These are phyloP conservation scores for Yarrowia sp. DNA, from an alignment of 805 yeast species.

Conservation along the genomic window DNA sequence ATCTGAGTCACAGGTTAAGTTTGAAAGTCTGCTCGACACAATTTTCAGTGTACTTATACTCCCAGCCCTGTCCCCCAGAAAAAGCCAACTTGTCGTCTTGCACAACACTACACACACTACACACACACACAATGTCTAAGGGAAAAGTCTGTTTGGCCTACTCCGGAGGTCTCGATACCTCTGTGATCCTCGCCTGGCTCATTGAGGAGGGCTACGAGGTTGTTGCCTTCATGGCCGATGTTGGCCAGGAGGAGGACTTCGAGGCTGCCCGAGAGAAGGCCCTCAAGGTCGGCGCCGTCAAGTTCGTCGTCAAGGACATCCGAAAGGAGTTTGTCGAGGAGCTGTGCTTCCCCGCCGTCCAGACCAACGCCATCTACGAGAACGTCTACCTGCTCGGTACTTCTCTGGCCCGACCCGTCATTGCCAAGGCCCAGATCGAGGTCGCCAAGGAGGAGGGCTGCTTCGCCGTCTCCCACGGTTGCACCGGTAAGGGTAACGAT, in stretches of 20 bases:
- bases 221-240: constrained; percentile 95
- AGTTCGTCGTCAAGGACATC: constrained; percentile 90
- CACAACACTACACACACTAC: neutral
- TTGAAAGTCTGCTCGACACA: constrained; percentile 7
- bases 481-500: constrained; percentile 99
- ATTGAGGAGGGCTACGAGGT: constrained; percentile 98
- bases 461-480: constrained; percentile 98
- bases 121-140: constrained; percentile 64
- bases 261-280: constrained; percentile 97
- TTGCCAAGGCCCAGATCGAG: constrained; percentile 95
- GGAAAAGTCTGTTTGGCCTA: constrained; percentile 99
- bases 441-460: constrained; percentile 98
- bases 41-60: constrained; percentile 4
- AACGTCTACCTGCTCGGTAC: constrained; percentile 96
- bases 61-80: neutral
- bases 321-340: constrained; percentile 92
- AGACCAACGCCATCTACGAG: constrained; percentile 96
- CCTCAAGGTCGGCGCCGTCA: constrained; percentile 93
- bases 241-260: constrained; percentile 99
- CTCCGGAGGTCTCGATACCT: constrained; percentile 98
- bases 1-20: constrained; percentile 22
- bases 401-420: constrained; percentile 97
- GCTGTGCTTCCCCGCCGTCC: constrained; percentile 94
- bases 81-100: neutral
- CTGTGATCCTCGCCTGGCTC: constrained; percentile 96